Conservation (phyloP, 116 monocot genomes). For the Phalaenopsis hybrid region DNA sequence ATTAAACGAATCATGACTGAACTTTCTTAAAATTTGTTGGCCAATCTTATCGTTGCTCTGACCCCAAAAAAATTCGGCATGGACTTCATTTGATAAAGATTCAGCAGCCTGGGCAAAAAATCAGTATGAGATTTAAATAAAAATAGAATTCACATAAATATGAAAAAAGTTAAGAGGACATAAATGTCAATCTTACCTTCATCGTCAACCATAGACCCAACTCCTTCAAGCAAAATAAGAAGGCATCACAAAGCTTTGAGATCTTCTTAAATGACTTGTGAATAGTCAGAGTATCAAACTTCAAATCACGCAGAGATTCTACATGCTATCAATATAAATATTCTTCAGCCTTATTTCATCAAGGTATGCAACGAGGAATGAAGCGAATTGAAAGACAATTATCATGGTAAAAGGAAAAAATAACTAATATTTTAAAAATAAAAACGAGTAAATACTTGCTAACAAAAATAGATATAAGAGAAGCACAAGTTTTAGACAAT, state of each 20-base stretch:
- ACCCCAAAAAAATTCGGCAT: slow-evolving; percentile 38
- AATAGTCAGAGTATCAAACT: slow-evolving; percentile 13
- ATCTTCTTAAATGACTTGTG: slow-evolving; percentile 32
- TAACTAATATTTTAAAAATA: background rate
- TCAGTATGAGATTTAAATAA: background rate
- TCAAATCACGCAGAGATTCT: slow-evolving; percentile 12
- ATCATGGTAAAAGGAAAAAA: background rate
- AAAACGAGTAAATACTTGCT: background rate
- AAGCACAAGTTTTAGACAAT: background rate
- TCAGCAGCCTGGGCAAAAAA: slow-evolving; percentile 41
- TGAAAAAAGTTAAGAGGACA: background rate
- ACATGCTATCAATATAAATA: slow-evolving; percentile 33
- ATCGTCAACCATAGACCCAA: slow-evolving; percentile 42
- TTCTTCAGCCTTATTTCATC: background rate
- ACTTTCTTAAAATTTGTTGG: slow-evolving; percentile 27
- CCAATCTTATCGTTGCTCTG: slow-evolving; percentile 21
- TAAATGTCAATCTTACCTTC: slow-evolving; percentile 26
- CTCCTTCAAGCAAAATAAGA: slow-evolving; percentile 50
- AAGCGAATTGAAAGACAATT: background rate
- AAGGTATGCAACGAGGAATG: background rate
- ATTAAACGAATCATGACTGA: slow-evolving; percentile 28
- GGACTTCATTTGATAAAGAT: slow-evolving; percentile 31
- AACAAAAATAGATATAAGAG: background rate
- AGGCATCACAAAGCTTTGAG: slow-evolving; percentile 23
- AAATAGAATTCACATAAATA: background rate